These are phyloP conservation scores for Spergularia bocconei DNA, from an alignment of 148 eudicot species.

Conservation along the genomic window DNA sequence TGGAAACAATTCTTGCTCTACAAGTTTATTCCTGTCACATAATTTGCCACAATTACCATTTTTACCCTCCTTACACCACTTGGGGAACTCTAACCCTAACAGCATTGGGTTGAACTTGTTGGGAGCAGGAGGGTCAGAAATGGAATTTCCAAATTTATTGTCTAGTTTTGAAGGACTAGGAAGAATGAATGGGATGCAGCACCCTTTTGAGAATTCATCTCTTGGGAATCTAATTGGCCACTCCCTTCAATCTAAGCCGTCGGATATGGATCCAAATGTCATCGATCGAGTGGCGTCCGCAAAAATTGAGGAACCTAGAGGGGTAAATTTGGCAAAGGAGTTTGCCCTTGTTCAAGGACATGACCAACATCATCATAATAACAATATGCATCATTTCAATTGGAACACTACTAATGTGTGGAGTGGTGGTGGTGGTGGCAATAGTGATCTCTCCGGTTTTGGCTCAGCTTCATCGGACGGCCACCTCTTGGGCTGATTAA, in stretches of 20 bases:
- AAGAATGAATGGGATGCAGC: conserved; percentile 22
- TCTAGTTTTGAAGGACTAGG: conserved; percentile 26
- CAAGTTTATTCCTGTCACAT: conserved; percentile 20
- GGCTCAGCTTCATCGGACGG: conserved; percentile 18
- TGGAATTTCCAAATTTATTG: conserved; percentile 26
- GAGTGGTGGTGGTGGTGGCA: conserved; percentile 5
- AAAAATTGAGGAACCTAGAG: conserved; percentile 16
- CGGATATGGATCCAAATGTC: conserved; percentile 10
- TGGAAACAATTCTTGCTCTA: conserved; percentile 11
- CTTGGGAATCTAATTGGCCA: conserved; percentile 1
- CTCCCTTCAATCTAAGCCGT: conserved; percentile 21
- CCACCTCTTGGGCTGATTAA: conserved; percentile 20
- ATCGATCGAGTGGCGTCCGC: conserved; percentile 16
- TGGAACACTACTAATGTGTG: conserved; percentile 24
- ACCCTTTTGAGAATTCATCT: conserved; percentile 14
- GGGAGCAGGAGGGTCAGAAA: conserved; percentile 20
- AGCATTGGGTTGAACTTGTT: conserved; percentile 20
- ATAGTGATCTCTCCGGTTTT: conserved; percentile 17
- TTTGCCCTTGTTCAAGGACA: conserved; percentile 12
- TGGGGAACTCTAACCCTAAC: conserved; percentile 18
- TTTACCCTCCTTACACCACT: conserved; percentile 21
- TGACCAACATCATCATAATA: background rate
- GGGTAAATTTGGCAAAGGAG: conserved; percentile 19
- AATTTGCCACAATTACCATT: conserved; percentile 20
- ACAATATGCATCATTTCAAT: conserved; percentile 6